These are phyloP conservation scores for Rhizophagus prolifer DNA, from an alignment of 192 early-diverging fungal species.

Conservation along the genomic window DNA sequence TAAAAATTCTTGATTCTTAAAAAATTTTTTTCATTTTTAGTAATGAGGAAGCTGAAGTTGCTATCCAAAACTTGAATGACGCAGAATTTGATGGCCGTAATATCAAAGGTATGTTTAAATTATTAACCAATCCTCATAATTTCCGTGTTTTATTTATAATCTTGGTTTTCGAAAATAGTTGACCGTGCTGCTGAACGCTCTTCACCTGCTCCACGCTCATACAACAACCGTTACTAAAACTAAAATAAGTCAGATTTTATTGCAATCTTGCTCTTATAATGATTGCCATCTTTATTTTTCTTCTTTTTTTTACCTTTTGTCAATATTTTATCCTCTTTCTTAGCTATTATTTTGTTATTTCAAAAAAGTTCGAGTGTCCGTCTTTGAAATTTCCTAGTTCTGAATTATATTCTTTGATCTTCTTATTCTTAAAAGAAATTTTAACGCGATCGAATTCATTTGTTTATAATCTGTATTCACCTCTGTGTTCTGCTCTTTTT, in stretches of 20 bases:
- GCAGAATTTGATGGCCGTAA: slow-evolving; percentile 72
- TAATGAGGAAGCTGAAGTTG: slow-evolving; percentile 50
- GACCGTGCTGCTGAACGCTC: slow-evolving; percentile 43
- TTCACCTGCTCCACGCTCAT: slow-evolving; percentile 24
- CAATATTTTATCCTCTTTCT: slow-evolving; percentile 5
- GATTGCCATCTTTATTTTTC: not conserved
- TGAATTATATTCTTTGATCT: not conserved
- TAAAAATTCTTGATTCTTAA: not conserved
- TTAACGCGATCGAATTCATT: slow-evolving; percentile 14
- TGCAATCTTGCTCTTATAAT: not conserved
- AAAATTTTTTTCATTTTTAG: not conserved
- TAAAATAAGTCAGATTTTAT: slow-evolving; percentile 8
- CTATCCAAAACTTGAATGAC: slow-evolving; percentile 63
- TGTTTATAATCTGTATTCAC: not conserved
- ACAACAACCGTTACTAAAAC: slow-evolving; percentile 36
- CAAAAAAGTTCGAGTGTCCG: slow-evolving; percentile 26
- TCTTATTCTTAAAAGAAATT: not conserved
- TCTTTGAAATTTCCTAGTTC: slow-evolving; percentile 15
- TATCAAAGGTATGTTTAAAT: slow-evolving; percentile 52
- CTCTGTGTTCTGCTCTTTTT: not conserved
- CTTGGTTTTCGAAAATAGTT: slow-evolving; percentile 18
- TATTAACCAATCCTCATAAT: no score
- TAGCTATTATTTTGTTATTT: slow-evolving; percentile 20
- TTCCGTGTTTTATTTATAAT: not conserved
- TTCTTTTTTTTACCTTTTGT: not conserved